Evolutionary conservation across 805 yeast genomes (phyloP), one percentile per base, ranked within the genome.

Genomic region (Metschnikowia kunwiensis): DNA sequence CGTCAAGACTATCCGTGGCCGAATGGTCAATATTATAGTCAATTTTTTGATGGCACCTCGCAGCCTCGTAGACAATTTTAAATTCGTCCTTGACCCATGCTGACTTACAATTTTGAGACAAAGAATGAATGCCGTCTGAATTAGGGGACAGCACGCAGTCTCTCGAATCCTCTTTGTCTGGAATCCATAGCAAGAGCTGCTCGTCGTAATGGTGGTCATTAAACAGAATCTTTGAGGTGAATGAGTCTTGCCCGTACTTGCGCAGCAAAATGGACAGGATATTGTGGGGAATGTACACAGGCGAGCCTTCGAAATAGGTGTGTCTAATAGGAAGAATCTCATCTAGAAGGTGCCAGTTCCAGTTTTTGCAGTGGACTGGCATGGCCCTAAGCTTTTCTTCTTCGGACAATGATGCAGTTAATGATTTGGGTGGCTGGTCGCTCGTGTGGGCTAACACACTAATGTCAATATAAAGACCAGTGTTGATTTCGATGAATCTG

Each of bases 181-280:
- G 64, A 3, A 73, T 74, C 78, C 77, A 73, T 23, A 72, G 44
- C 15, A 58, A 55, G 33, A 72, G 57, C 38, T 70, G 74, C n/a
- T 46, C 36, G 42, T 68, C 73, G 47, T 58, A 71, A 34, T 66
- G 63, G 43, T 65, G 63, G 27, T 56, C 49, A 13, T 47, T 33
- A 42, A 58, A 63, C 28, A 47, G 42, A 3, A 37, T 32, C 33
- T 57, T 57, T n/a, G 60, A 47, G 22, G 61, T 58, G 44, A 45
- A 57, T 4, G 63, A 57, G 11, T 43, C 52, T 16, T 39, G 32
- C 1, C 69, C 69, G 38, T 64, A 64, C 40, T 64, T 61, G 24
- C 61, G 47, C 17, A 44, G 39, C 13, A 64, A 45, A n/a, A 62
- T 47, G 4, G 57, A 49, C 24, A 54, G 53, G 19, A 60, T 57